Conservation (phyloP, 176 grass and related monocot species). For the Ensete ventricosum region DNA sequence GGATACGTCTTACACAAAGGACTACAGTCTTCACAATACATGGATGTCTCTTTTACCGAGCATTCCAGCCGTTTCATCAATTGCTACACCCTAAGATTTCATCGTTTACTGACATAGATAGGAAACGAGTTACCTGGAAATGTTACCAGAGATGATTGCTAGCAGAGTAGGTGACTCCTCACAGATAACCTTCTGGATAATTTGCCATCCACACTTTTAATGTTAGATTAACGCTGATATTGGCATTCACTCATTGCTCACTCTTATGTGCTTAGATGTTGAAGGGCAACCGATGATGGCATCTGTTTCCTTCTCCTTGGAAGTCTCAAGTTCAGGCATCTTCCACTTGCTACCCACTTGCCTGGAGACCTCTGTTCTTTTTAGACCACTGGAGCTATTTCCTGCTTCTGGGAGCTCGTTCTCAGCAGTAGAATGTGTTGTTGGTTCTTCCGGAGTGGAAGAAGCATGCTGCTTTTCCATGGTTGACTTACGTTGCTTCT, state of each 20-base stretch:
- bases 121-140: neutral
- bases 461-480: slow-evolving; percentile 21
- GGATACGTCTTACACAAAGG: no score
- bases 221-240: neutral
- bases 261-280: neutral
- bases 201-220: neutral
- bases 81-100: neutral
- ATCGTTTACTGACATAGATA: neutral
- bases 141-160: neutral
- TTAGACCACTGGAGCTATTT: neutral
- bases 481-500: slow-evolving; percentile 65
- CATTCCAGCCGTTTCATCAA: no score
- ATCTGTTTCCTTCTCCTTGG: neutral
- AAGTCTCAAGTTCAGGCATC: slow-evolving; percentile 21
- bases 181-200: neutral
- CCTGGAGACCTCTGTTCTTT: neutral
- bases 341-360: slow-evolving; percentile 28
- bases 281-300: neutral
- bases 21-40: no score
- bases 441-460: slow-evolving; percentile 23
- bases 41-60: no score
- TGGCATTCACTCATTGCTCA: neutral
- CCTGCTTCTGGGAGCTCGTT: slow-evolving; percentile 11
- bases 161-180: neutral
- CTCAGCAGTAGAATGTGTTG: slow-evolving; percentile 3